Evolutionary conservation across 78 protist genomes (phyloP).

Genomic region (Pigoraptor vietnamica): DNA sequence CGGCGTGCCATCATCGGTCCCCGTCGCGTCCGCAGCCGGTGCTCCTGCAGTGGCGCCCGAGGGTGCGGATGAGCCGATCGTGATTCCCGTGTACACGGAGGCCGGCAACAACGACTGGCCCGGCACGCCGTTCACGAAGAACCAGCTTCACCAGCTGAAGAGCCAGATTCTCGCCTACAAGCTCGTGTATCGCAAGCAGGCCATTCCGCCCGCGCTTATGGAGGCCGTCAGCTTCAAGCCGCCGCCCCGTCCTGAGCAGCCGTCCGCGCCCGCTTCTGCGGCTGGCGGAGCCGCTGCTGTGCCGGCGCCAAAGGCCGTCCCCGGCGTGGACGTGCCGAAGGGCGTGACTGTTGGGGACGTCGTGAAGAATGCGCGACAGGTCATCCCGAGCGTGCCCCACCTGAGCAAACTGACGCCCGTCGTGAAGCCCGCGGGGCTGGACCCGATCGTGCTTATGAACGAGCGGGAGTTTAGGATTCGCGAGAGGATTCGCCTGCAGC

Average conservation of each 20-base stretch:
- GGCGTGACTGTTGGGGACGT: background rate
- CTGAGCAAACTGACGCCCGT: background rate
- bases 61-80: background rate
- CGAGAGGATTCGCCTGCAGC: background rate
- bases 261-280: too few species aligned
- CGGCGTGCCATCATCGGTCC: too few species aligned
- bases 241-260: too few species aligned
- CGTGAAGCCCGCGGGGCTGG: background rate
- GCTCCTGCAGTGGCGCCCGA: background rate
- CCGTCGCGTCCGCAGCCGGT: background rate
- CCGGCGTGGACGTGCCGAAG: background rate
- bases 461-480: background rate
- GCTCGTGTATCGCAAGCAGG: background rate
- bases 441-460: background rate
- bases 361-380: background rate
- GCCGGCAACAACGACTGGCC: background rate
- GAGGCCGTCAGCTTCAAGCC: too few species aligned
- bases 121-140: background rate
- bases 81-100: background rate
- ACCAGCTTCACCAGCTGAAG: background rate
- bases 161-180: background rate
- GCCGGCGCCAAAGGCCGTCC: background rate
- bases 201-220: background rate
- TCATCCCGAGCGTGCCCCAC: background rate
- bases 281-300: background rate